These are phyloP conservation scores for Mycosphaerelloides madeirae DNA, from an alignment of 2,329 filamentous ascomycete genomes.

Conservation along the genomic window DNA sequence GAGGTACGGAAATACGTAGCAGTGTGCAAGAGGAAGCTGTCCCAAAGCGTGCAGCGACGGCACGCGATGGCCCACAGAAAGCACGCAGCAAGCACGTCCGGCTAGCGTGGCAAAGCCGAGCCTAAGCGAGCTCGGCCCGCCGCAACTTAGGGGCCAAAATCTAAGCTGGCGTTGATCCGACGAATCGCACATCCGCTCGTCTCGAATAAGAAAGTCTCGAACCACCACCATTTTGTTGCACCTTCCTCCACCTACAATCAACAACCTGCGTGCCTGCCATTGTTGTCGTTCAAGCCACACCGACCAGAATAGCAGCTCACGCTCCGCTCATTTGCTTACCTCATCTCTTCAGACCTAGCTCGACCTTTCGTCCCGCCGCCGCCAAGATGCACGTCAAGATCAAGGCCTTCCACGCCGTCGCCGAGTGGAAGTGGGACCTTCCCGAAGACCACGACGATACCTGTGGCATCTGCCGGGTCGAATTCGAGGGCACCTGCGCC, in stretches of 20 bases:
- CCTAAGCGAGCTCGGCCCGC: too few relatives aligned
- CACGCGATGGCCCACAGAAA: not conserved
- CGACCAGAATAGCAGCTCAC: too few relatives aligned
- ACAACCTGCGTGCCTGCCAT: not conserved
- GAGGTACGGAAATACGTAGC: too few relatives aligned
- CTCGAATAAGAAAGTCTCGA: not conserved
- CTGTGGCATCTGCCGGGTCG: constrained; percentile 95
- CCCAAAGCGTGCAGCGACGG: not conserved
- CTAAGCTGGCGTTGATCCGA: not conserved
- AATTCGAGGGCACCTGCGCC: constrained; percentile 96
- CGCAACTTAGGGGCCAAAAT: too few relatives aligned
- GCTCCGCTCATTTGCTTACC: too few relatives aligned
- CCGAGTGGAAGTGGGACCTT: constrained; percentile 96
- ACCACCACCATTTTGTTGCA: not conserved
- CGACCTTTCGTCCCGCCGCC: not conserved
- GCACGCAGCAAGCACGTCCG: not conserved
- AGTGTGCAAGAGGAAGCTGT: not conserved
- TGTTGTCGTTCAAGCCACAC: not conserved
- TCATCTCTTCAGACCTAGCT: too few relatives aligned
- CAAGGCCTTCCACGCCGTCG: constrained; percentile 87
- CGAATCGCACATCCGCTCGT: not conserved
- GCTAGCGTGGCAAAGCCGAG: too few relatives aligned
- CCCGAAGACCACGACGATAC: constrained; percentile 80
- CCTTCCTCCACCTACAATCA: not conserved
- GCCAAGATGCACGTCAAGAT: constrained; percentile 86